phyloP scores from a whole-genome alignment of 148 eudicot species.

The Limonium bicolor region DNA sequence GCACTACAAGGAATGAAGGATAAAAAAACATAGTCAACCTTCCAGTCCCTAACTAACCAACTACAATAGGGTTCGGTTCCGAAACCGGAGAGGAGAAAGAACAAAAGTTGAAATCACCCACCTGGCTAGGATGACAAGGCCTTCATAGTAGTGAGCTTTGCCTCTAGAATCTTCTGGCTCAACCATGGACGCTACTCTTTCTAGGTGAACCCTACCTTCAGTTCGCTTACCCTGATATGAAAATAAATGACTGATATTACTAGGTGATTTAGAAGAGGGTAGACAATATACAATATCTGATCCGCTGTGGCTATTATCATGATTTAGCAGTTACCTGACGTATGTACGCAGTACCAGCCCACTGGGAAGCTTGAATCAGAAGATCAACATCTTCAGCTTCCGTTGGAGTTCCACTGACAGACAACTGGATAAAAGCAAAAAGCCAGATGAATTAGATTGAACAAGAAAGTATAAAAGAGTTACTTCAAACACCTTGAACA shows the following conservation, averaged over 20 bases:
- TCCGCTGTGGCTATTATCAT: too few relatives aligned
- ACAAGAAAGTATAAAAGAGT: too few relatives aligned
- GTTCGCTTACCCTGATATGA: slow-evolving; percentile 33
- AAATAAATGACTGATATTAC: too few relatives aligned
- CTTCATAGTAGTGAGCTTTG: slow-evolving; percentile 68
- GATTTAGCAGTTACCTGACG: slow-evolving; percentile 38
- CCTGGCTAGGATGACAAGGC: slow-evolving; percentile 52
- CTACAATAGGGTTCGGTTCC: not conserved
- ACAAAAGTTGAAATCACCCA: slow-evolving; percentile 14
- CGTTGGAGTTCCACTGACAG: slow-evolving; percentile 25
- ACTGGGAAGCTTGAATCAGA: slow-evolving; percentile 54
- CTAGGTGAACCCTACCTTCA: slow-evolving; percentile 57
- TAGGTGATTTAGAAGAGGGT: too few relatives aligned
- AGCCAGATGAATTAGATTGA: too few relatives aligned
- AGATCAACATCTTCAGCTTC: slow-evolving; percentile 45
- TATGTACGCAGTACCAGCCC: slow-evolving; percentile 46
- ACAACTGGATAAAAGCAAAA: slow-evolving; percentile 19
- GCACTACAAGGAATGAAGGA: slow-evolving; percentile 26
- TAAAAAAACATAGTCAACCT: not conserved
- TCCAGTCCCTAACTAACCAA: not conserved
- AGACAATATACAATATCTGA: too few relatives aligned
- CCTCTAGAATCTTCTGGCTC: slow-evolving; percentile 55
- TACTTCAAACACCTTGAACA: too few relatives aligned
- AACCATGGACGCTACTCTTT: slow-evolving; percentile 45
- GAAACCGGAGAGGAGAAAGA: not conserved